Evolutionary conservation across 805 yeast species (phyloP).

Genomic region (Candida saitoana): DNA sequence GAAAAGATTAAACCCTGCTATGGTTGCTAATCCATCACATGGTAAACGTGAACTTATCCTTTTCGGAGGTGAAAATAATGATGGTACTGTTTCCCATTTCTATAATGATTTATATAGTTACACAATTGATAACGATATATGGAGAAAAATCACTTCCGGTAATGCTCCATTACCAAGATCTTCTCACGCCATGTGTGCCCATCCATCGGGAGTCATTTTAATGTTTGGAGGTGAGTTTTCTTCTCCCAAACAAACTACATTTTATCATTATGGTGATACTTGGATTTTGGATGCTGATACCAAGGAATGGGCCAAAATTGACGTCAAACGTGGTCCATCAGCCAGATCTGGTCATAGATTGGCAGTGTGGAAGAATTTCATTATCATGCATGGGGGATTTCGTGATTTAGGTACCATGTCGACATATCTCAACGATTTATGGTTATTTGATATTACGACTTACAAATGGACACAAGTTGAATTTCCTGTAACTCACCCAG

Average conservation of each 20-base stretch:
- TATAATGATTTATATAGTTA: slow-evolving; percentile 78
- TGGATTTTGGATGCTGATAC: slow-evolving; percentile 85
- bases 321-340: slow-evolving; percentile 63
- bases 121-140: slow-evolving; percentile 68
- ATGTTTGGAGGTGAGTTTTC: slow-evolving; percentile 97
- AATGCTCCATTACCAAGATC: slow-evolving; percentile 91
- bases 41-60: slow-evolving; percentile 73
- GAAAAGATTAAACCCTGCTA: slow-evolving; percentile 66
- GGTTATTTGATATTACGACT: slow-evolving; percentile 88
- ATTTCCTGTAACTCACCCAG: slow-evolving; percentile 72
- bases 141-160: slow-evolving; percentile 77
- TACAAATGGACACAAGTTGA: slow-evolving; percentile 90
- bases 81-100: slow-evolving; percentile 54
- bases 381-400: slow-evolving; percentile 87
- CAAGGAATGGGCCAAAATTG: slow-evolving; percentile 89
- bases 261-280: slow-evolving; percentile 94
- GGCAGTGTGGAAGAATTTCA: slow-evolving; percentile 86
- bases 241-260: slow-evolving; percentile 91
- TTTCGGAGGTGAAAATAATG: slow-evolving; percentile 84
- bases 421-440: slow-evolving; percentile 76
- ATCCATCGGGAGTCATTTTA: slow-evolving; percentile 81
- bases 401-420: slow-evolving; percentile 83
- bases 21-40: slow-evolving; percentile 71
- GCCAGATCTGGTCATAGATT: slow-evolving; percentile 92
- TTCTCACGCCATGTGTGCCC: slow-evolving; percentile 90